A percentile compares a stretch with the other conserved stretches of the same genome.
Evolutionary conservation across 352 stramenopile species (phyloP).

Genomic region (Peronospora farinosa): DNA sequence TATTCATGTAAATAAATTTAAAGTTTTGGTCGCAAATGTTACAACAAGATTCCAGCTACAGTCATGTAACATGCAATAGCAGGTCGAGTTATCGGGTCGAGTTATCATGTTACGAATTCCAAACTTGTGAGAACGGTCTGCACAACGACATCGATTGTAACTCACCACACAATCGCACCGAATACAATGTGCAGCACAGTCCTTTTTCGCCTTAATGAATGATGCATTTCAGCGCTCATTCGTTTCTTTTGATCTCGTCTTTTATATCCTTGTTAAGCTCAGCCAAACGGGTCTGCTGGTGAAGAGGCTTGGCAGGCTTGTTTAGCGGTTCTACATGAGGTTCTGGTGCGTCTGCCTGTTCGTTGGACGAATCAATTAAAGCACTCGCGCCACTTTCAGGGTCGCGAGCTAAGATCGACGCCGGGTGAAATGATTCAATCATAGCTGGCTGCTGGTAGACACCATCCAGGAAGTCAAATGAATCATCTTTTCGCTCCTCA

Average conservation of each 20-base stretch:
- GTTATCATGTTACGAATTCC: no score
- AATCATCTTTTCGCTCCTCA: conserved; percentile 41
- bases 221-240: conserved; percentile 2
- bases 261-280: conserved; percentile 41
- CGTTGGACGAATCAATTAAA: conserved; percentile 17
- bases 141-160: no score
- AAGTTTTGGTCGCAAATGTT: no score
- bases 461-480: conserved; percentile 57
- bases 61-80: no score
- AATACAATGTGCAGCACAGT: no score
- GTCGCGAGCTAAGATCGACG: conserved; percentile 20
- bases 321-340: conserved; percentile 13
- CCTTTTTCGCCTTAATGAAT: no score
- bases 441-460: conserved; percentile 69
- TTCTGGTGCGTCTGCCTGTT: conserved; percentile 11
- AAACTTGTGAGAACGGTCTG: no score
- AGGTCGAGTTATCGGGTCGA: no score
- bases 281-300: conserved; percentile 33
- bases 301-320: conserved; percentile 21
- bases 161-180: no score
- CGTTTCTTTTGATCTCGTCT: conserved; percentile 16
- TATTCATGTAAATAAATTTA: no score
- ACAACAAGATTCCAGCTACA: no score
- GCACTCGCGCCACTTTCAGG: conserved; percentile 17
- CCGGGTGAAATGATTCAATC: conserved; percentile 33